phyloP scores from a whole-genome alignment of 2,329 filamentous ascomycete species.

The Colletotrichum sp. region DNA sequence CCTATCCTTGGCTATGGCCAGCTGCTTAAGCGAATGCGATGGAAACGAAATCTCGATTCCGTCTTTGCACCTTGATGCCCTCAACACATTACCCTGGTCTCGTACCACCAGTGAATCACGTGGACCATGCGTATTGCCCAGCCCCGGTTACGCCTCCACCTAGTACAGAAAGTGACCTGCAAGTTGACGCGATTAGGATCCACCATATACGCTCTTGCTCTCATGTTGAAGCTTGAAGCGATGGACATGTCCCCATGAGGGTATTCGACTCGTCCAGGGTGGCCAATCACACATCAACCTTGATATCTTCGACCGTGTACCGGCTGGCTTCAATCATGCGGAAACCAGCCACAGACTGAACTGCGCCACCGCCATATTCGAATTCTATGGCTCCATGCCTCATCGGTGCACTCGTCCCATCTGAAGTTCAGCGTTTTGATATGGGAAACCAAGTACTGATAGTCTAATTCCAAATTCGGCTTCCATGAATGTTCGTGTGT shows the following conservation, averaged over 20 bases:
- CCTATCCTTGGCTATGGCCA: neutral
- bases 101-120: neutral
- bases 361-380: neutral
- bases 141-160: neutral
- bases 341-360: neutral
- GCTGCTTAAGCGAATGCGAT: neutral
- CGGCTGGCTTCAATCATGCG: neutral
- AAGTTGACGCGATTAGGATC: neutral
- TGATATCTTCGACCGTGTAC: neutral
- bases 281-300: neutral
- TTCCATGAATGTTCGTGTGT: neutral
- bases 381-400: neutral
- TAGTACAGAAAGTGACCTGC: neutral
- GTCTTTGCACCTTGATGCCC: neutral
- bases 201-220: neutral
- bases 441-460: neutral
- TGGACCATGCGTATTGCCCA: neutral
- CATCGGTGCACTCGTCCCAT: neutral
- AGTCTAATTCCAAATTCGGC: neutral
- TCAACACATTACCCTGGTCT: neutral
- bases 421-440: neutral
- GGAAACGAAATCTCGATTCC: neutral
- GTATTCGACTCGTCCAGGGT: neutral
- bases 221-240: neutral
- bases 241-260: neutral